A percentile compares a stretch with the other conserved stretches of the same genome.
Evolutionary conservation across 768 basidiomycete species (phyloP).

Genomic region (Suillus subaureus): DNA sequence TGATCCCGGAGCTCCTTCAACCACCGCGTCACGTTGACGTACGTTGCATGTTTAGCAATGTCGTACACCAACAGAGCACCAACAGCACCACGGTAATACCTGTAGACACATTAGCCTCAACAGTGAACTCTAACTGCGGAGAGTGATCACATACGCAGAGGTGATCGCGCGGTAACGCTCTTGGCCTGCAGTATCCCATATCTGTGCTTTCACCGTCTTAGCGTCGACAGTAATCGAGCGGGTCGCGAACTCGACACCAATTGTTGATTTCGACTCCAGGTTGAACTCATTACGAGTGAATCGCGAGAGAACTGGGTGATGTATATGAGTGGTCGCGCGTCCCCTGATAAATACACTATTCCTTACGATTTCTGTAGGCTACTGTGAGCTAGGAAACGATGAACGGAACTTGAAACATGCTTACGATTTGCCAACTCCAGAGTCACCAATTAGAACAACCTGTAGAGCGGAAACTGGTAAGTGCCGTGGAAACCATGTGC

Average conservation of each 20-base stretch:
- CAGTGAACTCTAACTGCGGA: slow-evolving; percentile 1
- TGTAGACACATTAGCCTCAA: slow-evolving; percentile 34
- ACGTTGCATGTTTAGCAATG: slow-evolving; percentile 92
- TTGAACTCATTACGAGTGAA: slow-evolving; percentile 99
- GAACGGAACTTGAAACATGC: slow-evolving; percentile 38
- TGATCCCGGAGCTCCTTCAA: slow-evolving; percentile 96
- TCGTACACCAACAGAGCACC: slow-evolving; percentile 93
- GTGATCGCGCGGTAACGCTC: slow-evolving; percentile 98
- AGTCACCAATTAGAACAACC: slow-evolving; percentile 99
- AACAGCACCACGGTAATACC: slow-evolving; percentile 97
- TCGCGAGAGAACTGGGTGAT: slow-evolving; percentile 86
- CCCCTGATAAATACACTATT: not conserved
- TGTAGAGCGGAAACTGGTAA: slow-evolving; percentile 33
- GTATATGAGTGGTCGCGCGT: slow-evolving; percentile 12
- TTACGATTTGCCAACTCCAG: slow-evolving; percentile 99
- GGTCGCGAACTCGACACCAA: slow-evolving; percentile 98
- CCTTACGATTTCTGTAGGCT: slow-evolving; percentile 37
- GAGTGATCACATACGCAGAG: slow-evolving; percentile 68
- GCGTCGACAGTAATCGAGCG: slow-evolving; percentile 93
- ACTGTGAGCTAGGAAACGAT: slow-evolving; percentile 10
- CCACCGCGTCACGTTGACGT: slow-evolving; percentile 93
- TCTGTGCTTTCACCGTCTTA: slow-evolving; percentile 97
- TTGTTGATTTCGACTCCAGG: slow-evolving; percentile 98
- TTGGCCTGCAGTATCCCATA: slow-evolving; percentile 99
- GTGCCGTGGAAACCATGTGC: not conserved